Evolutionary conservation across 768 basidiomycete species (phyloP).

Genomic region (Paxillus rubicundulus): DNA sequence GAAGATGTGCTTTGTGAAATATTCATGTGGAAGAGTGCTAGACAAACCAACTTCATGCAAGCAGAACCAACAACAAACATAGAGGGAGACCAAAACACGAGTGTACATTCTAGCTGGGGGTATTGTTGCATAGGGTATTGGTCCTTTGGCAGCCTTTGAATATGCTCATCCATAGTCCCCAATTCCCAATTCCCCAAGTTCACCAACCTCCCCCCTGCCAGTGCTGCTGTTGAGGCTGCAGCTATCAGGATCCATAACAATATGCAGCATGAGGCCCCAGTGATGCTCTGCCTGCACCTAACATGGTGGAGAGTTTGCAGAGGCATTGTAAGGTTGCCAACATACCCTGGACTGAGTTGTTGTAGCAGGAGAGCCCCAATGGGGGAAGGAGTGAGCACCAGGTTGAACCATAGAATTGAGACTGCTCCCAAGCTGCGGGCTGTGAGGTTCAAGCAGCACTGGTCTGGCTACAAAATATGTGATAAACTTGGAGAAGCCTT

Average conservation of each 20-base stretch:
- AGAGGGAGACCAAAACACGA: constrained; percentile 17
- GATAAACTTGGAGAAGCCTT: too few species aligned
- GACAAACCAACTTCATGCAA: constrained; percentile 10
- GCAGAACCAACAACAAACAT: not conserved
- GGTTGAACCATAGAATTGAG: too few species aligned
- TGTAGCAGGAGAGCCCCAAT: too few species aligned
- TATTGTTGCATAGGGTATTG: constrained; percentile 15
- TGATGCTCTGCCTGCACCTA: constrained; percentile 35
- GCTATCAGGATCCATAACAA: constrained; percentile 34
- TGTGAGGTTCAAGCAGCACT: too few species aligned
- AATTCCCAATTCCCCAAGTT: constrained; percentile 1
- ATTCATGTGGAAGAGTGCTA: constrained; percentile 14
- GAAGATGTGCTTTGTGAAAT: constrained; percentile 11
- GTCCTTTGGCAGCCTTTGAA: constrained; percentile 9
- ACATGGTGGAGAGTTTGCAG: too few species aligned
- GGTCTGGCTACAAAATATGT: too few species aligned
- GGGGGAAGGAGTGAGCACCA: too few species aligned
- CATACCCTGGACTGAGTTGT: too few species aligned
- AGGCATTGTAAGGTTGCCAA: too few species aligned
- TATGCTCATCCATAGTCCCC: constrained; percentile 9
- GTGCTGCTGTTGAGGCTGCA: not conserved
- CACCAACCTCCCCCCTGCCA: constrained; percentile 3
- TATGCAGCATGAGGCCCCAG: constrained; percentile 50
- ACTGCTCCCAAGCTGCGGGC: too few species aligned
- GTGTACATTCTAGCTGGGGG: constrained; percentile 15